These are phyloP conservation scores for Pyrus bretschneideri DNA, from an alignment of 306 rosid species.

Conservation along the genomic window DNA sequence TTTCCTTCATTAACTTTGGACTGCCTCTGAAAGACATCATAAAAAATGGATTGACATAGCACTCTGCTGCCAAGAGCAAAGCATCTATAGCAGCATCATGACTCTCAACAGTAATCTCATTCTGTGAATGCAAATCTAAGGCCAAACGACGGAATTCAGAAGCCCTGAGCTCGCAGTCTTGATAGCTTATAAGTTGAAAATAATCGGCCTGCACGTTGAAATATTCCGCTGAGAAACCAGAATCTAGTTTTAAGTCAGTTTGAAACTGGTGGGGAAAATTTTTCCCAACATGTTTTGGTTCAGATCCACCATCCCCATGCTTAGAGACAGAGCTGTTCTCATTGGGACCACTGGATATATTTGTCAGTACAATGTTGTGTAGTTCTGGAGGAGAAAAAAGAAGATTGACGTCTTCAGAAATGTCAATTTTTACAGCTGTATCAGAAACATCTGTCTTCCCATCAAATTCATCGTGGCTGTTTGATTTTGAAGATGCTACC, in stretches of 20 bases:
- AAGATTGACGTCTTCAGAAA: constrained; percentile 52
- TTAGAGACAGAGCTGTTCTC: constrained; percentile 42
- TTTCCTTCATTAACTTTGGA: constrained; percentile 35
- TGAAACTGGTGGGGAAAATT: constrained; percentile 23
- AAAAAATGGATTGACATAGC: constrained; percentile 87
- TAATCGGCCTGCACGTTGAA: constrained; percentile 78
- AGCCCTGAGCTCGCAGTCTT: constrained; percentile 70
- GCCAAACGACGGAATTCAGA: constrained; percentile 84
- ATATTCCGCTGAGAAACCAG: constrained; percentile 50
- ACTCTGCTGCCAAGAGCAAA: constrained; percentile 86
- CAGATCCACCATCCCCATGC: constrained; percentile 34
- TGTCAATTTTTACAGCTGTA: constrained; percentile 44
- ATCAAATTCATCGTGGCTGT: constrained; percentile 55
- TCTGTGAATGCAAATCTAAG: constrained; percentile 70
- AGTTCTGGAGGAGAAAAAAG: constrained; percentile 69
- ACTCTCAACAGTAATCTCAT: constrained; percentile 58
- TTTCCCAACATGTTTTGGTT: constrained; percentile 43
- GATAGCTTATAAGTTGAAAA: constrained; percentile 63
- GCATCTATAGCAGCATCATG: constrained; percentile 94
- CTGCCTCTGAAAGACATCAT: constrained; percentile 48
- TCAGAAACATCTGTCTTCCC: constrained; percentile 56
- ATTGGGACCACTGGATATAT: constrained; percentile 32
- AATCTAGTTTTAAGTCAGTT: constrained; percentile 43
- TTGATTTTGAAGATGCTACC: constrained; percentile 42
- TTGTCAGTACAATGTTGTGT: constrained; percentile 45